Conservation (phyloP, 805 yeast species). For the Huiozyma sinensis region DNA sequence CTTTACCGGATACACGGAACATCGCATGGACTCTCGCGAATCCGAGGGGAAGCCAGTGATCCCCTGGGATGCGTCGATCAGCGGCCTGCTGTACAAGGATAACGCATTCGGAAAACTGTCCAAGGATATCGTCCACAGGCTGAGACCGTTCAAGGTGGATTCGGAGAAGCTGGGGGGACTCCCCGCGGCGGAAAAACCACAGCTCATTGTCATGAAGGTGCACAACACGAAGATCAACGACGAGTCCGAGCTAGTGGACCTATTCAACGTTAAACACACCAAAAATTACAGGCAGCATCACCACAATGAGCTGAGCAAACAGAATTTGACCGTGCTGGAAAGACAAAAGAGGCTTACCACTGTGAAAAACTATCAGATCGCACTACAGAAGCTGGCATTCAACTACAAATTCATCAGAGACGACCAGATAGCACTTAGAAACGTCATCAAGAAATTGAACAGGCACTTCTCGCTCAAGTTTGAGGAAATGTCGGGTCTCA, state of each 20-base stretch:
- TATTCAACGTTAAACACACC: conserved; percentile 7
- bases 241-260: conserved; percentile 18
- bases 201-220: conserved; percentile 33
- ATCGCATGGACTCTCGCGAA: neutral
- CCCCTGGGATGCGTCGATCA: conserved; percentile 33
- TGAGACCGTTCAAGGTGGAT: conserved; percentile 29
- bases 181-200: conserved; percentile 47
- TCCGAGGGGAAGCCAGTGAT: conserved; percentile 21
- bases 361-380: conserved; percentile 10
- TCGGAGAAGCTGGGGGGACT: neutral
- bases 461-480: conserved; percentile 17
- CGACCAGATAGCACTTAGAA: conserved; percentile 16
- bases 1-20: neutral
- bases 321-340: neutral
- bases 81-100: conserved; percentile 29
- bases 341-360: conserved; percentile 3
- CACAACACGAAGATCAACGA: conserved; percentile 27
- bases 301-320: neutral
- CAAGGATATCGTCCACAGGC: conserved; percentile 25
- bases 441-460: conserved; percentile 14
- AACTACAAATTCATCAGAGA: conserved; percentile 21
- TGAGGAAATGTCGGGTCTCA: conserved; percentile 14
- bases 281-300: neutral
- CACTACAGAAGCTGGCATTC: conserved; percentile 10
- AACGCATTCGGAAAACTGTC: conserved; percentile 29